phyloP scores from a whole-genome alignment of 2,329 filamentous ascomycete genomes.

The Didymella pinodella region DNA sequence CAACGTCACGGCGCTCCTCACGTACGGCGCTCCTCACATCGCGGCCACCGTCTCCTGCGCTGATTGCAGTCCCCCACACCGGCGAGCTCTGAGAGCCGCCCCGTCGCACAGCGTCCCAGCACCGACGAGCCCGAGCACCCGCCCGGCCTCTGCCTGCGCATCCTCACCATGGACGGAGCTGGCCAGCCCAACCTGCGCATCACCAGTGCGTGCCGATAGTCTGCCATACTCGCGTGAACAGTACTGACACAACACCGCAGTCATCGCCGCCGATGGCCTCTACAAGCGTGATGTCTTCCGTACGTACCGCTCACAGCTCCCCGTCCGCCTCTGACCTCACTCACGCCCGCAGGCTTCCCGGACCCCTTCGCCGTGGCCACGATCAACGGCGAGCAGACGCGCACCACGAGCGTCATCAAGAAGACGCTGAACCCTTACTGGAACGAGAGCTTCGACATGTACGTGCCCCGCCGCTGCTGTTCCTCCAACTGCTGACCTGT shows the following conservation, averaged over 20 bases:
- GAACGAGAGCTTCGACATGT: constrained; percentile 99
- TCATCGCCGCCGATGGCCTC: constrained; percentile 97
- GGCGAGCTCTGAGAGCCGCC: constrained; percentile 47
- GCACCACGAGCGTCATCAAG: constrained; percentile 97
- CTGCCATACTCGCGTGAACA: constrained; percentile 6
- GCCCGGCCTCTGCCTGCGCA: constrained; percentile 9
- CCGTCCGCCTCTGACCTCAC: constrained; percentile 16
- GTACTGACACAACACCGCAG: constrained; percentile 59
- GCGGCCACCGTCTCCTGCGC: background rate
- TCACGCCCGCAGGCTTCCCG: constrained; percentile 80
- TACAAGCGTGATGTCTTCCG: constrained; percentile 99
- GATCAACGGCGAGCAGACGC: constrained; percentile 96
- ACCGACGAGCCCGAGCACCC: background rate
- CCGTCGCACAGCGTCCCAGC: constrained; percentile 8
- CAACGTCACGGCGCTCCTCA: background rate
- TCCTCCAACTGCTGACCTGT: constrained; percentile 34
- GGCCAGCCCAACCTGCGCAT: constrained; percentile 83
- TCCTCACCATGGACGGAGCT: constrained; percentile 57
- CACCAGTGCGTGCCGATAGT: constrained; percentile 72
- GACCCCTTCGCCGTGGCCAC: constrained; percentile 98
- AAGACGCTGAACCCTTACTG: constrained; percentile 99
- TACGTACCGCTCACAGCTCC: constrained; percentile 61
- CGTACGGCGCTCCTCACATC: background rate
- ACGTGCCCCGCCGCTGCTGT: constrained; percentile 50
- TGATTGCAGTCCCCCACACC: constrained; percentile 17